Percentiles rank a stretch among this genome's conserved stretches.
Conservation (phyloP, 2,329 filamentous ascomycete genomes). For the Penicillium hordei region DNA sequence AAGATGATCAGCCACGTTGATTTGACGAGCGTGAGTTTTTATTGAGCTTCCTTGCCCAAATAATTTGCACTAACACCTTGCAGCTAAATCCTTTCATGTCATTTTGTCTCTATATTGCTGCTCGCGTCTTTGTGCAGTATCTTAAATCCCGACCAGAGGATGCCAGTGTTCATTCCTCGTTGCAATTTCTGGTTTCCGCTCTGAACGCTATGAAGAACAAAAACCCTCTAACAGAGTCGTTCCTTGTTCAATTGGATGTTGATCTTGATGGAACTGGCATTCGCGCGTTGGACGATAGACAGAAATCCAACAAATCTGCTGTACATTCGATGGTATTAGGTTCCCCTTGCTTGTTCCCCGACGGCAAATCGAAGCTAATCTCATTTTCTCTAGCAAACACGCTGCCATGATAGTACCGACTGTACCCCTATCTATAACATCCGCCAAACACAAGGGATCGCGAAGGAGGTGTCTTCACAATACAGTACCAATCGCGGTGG, state of each 20-base stretch:
- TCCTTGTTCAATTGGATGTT: slow-evolving; percentile 87
- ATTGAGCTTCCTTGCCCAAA: not conserved
- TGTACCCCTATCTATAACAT: slow-evolving; percentile 13
- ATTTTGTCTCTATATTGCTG: slow-evolving; percentile 94
- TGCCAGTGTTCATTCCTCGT: slow-evolving; percentile 69
- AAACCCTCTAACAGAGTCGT: slow-evolving; percentile 91
- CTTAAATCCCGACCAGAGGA: slow-evolving; percentile 92
- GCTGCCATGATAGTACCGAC: slow-evolving; percentile 12
- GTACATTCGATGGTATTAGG: slow-evolving; percentile 16
- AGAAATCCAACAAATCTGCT: slow-evolving; percentile 8
- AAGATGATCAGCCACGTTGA: slow-evolving; percentile 90
- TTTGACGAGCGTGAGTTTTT: slow-evolving; percentile 67
- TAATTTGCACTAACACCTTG: slow-evolving; percentile 20
- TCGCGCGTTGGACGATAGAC: slow-evolving; percentile 22
- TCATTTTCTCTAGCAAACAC: slow-evolving; percentile 9
- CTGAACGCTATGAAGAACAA: slow-evolving; percentile 86
- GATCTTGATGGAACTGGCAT: slow-evolving; percentile 67
- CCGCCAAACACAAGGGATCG: slow-evolving; percentile 6
- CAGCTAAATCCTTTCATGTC: slow-evolving; percentile 95
- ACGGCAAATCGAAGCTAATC: slow-evolving; percentile 2
- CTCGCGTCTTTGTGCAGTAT: slow-evolving; percentile 92
- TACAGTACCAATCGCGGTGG: slow-evolving; percentile 1
- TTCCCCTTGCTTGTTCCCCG: not conserved
- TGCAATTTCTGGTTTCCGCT: slow-evolving; percentile 86
- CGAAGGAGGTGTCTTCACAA: not conserved